Conservation (phyloP, 805 yeast genomes). For the Blastobotrys mokoenaii region DNA sequence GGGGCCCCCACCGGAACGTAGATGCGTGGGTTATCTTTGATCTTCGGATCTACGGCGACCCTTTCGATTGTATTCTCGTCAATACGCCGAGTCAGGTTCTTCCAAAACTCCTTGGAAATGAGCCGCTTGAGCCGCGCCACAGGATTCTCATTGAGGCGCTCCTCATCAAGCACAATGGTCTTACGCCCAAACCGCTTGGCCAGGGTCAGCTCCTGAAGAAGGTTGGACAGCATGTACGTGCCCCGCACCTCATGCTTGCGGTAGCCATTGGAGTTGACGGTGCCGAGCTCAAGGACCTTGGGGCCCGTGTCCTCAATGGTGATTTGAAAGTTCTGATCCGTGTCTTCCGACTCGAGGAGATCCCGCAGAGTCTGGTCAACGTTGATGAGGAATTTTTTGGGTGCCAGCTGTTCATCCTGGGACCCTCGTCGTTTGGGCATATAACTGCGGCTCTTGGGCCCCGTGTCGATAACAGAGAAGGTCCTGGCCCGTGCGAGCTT, state of each 20-base stretch:
- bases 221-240: conserved; percentile 79
- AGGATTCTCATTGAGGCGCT: conserved; percentile 78
- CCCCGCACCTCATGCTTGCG: conserved; percentile 70
- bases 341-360: conserved; percentile 68
- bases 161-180: conserved; percentile 74
- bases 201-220: conserved; percentile 80
- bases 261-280: conserved; percentile 78
- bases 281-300: conserved; percentile 68
- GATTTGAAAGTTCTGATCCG: conserved; percentile 76
- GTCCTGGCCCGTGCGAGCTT: conserved; percentile 10
- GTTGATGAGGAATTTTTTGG: conserved; percentile 59
- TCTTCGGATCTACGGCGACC: conserved; percentile 74
- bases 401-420: conserved; percentile 28
- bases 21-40: conserved; percentile 50
- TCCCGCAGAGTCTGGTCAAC: conserved; percentile 65
- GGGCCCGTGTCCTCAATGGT: conserved; percentile 83
- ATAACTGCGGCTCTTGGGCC: neutral
- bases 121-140: conserved; percentile 67
- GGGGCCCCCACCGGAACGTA: conserved; percentile 63
- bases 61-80: conserved; percentile 52
- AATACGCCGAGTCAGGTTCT: conserved; percentile 59
- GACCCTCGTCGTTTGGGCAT: conserved; percentile 35
- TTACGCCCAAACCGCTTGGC: conserved; percentile 75
- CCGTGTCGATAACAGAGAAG: conserved; percentile 1
- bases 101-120: conserved; percentile 76